phyloP scores from a whole-genome alignment of 805 yeast species.

The Metschnikowia reukaufii region DNA sequence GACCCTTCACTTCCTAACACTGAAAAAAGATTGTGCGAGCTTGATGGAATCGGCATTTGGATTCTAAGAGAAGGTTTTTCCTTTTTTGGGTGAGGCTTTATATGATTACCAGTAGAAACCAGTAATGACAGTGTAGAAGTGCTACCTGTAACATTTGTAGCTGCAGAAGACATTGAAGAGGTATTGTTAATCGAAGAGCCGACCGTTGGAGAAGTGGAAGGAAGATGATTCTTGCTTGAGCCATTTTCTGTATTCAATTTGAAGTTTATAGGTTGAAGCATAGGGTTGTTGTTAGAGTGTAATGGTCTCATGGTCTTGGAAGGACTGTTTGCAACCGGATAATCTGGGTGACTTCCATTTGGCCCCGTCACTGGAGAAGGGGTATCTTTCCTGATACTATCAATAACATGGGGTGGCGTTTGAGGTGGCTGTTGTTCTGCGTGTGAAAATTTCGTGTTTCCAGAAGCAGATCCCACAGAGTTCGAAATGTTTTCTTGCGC shows the following conservation, averaged over 20 bases:
- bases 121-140: slow-evolving; percentile 12
- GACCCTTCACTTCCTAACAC: slow-evolving; percentile 36
- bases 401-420: slow-evolving; percentile 17
- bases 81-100: slow-evolving; percentile 26
- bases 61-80: slow-evolving; percentile 59
- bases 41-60: slow-evolving; percentile 75
- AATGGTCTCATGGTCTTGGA: slow-evolving; percentile 52
- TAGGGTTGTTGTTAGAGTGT: slow-evolving; percentile 43
- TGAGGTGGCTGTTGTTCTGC: slow-evolving; percentile 14
- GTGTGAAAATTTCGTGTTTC: slow-evolving; percentile 4
- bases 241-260: slow-evolving; percentile 24
- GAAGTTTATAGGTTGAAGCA: slow-evolving; percentile 57
- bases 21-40: slow-evolving; percentile 32
- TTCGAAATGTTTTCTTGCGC: slow-evolving; percentile 40
- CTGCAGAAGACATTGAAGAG: slow-evolving; percentile 1
- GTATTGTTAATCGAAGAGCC: neutral
- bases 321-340: slow-evolving; percentile 33
- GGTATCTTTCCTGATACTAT: slow-evolving; percentile 22
- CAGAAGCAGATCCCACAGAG: slow-evolving; percentile 24
- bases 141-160: neutral
- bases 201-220: neutral
- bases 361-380: slow-evolving; percentile 31
- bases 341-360: slow-evolving; percentile 14
- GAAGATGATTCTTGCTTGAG: neutral
- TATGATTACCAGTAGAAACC: slow-evolving; percentile 3